Base-by-base conservation (phyloP, 2,329 filamentous ascomycete genomes). In the Zymoseptoria brevis region DNA sequence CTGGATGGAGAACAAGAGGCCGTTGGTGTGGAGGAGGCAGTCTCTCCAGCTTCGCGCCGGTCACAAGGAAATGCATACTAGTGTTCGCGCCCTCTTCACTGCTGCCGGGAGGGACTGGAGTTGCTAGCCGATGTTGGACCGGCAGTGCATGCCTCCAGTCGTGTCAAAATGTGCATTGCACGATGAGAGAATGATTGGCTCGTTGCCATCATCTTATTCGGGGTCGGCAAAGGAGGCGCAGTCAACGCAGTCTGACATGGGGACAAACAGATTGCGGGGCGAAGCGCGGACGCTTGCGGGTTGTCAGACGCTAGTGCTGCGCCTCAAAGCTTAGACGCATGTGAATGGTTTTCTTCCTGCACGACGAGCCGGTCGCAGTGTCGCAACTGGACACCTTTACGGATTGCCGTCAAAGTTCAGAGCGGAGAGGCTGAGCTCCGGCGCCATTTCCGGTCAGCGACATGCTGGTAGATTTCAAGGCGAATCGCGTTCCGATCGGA, bases 1-100 rank as follows among this genome's bases (percentile, higher is more conserved):
- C 57, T 80, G 78, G 78, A 69, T 70, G 16, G 64, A 72, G 16
- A 70, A 73, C 19, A 80, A 80, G 70, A 69, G 75, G 64, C 76
- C 78, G 26, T 66, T 80, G 13, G 55, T 76, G 50, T 80, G 77
- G 77, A 72, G 68, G 41, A 63, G 60, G 54, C 60, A 59, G 63
- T 64, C 50, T 60, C 69, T 61, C 57, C 66, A 60, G 50, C 53
- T 57, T 9, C 61, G 57, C 50, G 60, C 57, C 22, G 64, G 63
- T 4, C 68, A 70, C 48, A 57, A 63, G 30, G 64, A 66, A 16
- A 53, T 64, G 52, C 71, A 74, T 63, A 58, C 63, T 26, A 65
- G 64, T 22, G 58, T 69, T 0, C 62, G 68, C 53, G 64, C 65
- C 16, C 57, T 74, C 60, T 73, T 73, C 61, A 69, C 66, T 41